Percentiles rank a stretch among this genome's conserved stretches.
These are phyloP conservation scores for Monosporozyma aquatica DNA, from an alignment of 805 yeast species.

Conservation along the genomic window DNA sequence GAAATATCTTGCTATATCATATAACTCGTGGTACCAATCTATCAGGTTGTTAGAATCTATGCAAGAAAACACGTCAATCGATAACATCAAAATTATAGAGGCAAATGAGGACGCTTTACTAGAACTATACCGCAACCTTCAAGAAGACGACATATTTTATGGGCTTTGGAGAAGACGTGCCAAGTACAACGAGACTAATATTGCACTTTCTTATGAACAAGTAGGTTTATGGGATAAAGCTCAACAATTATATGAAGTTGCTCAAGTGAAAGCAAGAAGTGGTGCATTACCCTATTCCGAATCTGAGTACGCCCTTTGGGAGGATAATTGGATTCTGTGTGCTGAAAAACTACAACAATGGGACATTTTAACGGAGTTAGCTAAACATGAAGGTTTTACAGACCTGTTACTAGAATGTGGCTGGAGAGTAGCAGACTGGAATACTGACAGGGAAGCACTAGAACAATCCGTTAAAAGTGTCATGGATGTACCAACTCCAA, in stretches of 20 bases:
- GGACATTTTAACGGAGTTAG: slow-evolving; percentile 93
- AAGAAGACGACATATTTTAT: slow-evolving; percentile 94
- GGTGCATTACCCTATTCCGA: slow-evolving; percentile 94
- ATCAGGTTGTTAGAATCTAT: slow-evolving; percentile 75
- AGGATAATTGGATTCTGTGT: slow-evolving; percentile 95
- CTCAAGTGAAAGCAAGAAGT: slow-evolving; percentile 92
- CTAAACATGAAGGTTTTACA: slow-evolving; percentile 96
- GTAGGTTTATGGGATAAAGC: slow-evolving; percentile 93
- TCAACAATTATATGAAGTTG: slow-evolving; percentile 85
- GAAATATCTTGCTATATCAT: slow-evolving; percentile 78
- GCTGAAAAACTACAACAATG: slow-evolving; percentile 96
- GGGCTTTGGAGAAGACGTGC: slow-evolving; percentile 97
- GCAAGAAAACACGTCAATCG: slow-evolving; percentile 47
- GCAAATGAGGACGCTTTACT: slow-evolving; percentile 83
- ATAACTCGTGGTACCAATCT: slow-evolving; percentile 86
- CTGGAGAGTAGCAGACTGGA: slow-evolving; percentile 99
- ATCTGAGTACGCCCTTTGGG: slow-evolving; percentile 93
- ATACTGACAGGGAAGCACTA: slow-evolving; percentile 84
- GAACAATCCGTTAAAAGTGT: slow-evolving; percentile 92
- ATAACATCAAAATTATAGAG: slow-evolving; percentile 68
- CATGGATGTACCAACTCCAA: slow-evolving; percentile 97
- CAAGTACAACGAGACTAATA: slow-evolving; percentile 83
- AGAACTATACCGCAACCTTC: slow-evolving; percentile 78
- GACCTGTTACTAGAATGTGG: slow-evolving; percentile 95
- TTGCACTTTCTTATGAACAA: slow-evolving; percentile 91